Evolutionary conservation across 805 yeast species (phyloP).

Genomic region (Myxozyma melibiosi): DNA sequence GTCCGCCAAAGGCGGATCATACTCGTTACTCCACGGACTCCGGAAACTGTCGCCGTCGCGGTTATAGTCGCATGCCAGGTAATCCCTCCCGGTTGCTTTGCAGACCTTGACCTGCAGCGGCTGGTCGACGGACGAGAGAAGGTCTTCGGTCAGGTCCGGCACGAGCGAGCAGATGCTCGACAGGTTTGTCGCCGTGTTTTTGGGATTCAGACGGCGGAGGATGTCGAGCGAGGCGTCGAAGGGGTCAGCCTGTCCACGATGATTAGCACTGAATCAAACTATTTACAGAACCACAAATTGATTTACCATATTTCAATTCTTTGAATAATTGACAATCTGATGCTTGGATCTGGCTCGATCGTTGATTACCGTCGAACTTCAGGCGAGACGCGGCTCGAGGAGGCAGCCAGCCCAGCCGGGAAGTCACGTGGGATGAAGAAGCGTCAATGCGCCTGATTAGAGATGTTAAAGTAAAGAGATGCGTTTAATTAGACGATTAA

Average conservation of each 20-base stretch:
- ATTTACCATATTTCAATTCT: too few relatives aligned
- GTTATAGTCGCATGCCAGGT: constrained; percentile 88
- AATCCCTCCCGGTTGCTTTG: constrained; percentile 60
- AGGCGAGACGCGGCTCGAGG: too few relatives aligned
- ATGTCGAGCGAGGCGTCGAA: constrained; percentile 80
- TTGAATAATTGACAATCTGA: too few relatives aligned
- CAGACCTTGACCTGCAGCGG: constrained; percentile 66
- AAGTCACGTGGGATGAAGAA: too few relatives aligned
- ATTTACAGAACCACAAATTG: too few relatives aligned
- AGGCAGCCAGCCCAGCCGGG: too few relatives aligned
- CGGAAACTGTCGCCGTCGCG: constrained; percentile 91
- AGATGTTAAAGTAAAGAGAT: too few relatives aligned
- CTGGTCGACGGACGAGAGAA: constrained; percentile 82
- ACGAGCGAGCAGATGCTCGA: constrained; percentile 52
- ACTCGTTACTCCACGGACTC: constrained; percentile 86
- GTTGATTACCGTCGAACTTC: too few relatives aligned
- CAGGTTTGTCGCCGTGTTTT: constrained; percentile 53
- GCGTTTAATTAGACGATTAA: too few relatives aligned
- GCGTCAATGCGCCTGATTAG: too few relatives aligned
- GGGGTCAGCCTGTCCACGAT: constrained; percentile 43
- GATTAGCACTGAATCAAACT: neutral
- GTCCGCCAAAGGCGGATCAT: constrained; percentile 57
- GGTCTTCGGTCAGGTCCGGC: constrained; percentile 81
- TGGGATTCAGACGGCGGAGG: constrained; percentile 74
- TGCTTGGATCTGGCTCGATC: too few relatives aligned